Evolutionary conservation across 2,329 filamentous ascomycete genomes (phyloP).

Genomic region (Fonsecaea pedrosoi): DNA sequence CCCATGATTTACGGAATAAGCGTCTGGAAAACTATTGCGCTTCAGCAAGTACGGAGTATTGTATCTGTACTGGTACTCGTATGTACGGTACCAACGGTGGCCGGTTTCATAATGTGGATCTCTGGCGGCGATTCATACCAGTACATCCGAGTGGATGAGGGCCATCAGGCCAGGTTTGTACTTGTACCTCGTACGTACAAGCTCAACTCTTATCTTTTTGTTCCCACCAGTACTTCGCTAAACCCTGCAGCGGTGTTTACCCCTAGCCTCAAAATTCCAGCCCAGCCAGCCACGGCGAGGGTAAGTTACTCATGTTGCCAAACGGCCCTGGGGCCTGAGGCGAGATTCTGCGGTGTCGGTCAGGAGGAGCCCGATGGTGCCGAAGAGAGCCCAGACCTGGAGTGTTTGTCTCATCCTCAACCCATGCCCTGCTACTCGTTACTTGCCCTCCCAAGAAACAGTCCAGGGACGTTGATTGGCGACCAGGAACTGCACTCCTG

Average conservation of each 20-base stretch:
- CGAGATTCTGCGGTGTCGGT: neutral
- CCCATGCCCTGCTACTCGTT: neutral
- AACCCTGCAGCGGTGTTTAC: neutral
- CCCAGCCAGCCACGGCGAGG: neutral
- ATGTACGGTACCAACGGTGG: neutral
- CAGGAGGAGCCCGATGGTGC: constrained; percentile 3
- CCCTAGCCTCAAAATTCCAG: neutral
- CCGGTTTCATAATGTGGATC: neutral
- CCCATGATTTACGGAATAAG: neutral
- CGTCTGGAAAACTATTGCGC: neutral
- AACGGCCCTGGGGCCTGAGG: neutral
- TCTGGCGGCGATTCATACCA: neutral
- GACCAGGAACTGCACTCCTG: constrained; percentile 1
- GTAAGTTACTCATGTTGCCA: neutral
- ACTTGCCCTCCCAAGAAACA: neutral
- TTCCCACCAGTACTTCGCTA: neutral
- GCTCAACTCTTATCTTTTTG: neutral
- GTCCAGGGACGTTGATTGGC: neutral
- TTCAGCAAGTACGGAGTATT: neutral
- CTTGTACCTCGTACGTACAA: neutral
- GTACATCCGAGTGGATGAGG: constrained; percentile 1
- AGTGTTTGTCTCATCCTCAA: neutral
- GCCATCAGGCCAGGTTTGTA: neutral
- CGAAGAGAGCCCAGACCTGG: constrained; percentile 1
- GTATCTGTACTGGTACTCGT: neutral